Evolutionary conservation across 2,329 filamentous ascomycete species (phyloP).

Genomic region (Talaromyces sp.): DNA sequence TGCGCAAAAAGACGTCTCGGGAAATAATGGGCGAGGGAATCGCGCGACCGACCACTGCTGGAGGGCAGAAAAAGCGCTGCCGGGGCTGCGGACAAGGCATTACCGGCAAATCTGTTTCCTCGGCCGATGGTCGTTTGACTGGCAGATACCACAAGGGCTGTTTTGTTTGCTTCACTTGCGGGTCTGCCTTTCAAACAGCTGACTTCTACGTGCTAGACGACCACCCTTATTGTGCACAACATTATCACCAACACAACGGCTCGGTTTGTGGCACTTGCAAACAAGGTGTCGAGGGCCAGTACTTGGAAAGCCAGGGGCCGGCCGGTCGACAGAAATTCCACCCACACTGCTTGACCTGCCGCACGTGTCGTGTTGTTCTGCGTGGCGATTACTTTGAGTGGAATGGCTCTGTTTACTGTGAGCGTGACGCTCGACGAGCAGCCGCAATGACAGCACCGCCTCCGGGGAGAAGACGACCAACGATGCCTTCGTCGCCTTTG

Average conservation of each 20-base stretch:
- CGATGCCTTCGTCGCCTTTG: constrained; percentile 28
- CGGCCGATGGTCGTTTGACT: constrained; percentile 83
- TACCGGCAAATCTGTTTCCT: constrained; percentile 86
- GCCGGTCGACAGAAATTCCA: constrained; percentile 64
- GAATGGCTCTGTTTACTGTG: constrained; percentile 73
- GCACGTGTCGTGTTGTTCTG: constrained; percentile 64
- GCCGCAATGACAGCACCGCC: constrained; percentile 26
- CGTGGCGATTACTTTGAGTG: constrained; percentile 89
- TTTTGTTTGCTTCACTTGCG: constrained; percentile 85
- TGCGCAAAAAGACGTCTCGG: constrained; percentile 14
- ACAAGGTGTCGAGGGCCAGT: constrained; percentile 86
- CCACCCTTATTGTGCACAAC: constrained; percentile 80
- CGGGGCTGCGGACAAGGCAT: constrained; percentile 76
- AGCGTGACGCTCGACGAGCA: constrained; percentile 71
- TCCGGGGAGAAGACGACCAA: constrained; percentile 28
- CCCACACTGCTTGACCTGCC: constrained; percentile 77
- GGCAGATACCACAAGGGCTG: constrained; percentile 93
- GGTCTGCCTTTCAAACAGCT: constrained; percentile 72
- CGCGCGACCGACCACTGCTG: constrained; percentile 37
- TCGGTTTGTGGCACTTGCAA: constrained; percentile 78
- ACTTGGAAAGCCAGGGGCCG: constrained; percentile 69
- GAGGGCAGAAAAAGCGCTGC: constrained; percentile 65
- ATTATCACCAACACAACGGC: constrained; percentile 88
- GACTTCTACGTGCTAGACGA: constrained; percentile 92
- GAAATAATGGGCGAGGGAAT: constrained; percentile 19